Base-by-base conservation (phyloP, 148 eudicot species). In the Simmondsia chinensis region DNA sequence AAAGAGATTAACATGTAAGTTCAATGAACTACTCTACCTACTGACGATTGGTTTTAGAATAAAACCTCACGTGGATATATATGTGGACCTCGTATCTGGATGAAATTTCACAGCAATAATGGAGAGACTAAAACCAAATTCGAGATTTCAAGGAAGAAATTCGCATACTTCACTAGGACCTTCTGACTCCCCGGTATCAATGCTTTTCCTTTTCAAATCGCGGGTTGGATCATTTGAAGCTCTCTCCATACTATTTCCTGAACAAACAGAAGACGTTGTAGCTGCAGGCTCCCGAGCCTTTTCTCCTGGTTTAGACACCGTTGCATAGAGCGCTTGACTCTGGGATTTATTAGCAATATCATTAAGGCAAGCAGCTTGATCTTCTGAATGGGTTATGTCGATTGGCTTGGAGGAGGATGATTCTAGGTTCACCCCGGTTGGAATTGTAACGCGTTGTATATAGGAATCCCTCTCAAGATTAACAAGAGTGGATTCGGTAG, bases 211-310 rank as follows among this genome's bases (percentile, higher is more conserved):
- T 73, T 86, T 93, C 50, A 66, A 52, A 64, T 67, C 54, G 18
- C 40, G 60, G 14, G 65, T 61, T 24, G 57, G 77, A 41, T 73
- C 80, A 65, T 68, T 71, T 17, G 99, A 79, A 48, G 66, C 69
- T 65, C 71, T 69, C 54, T 80, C 99, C 3, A 68, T 74, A 56
- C 94, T 77, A 53, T 73, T 86, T 11, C 83, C 83, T 9, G 99
- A 93, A 56, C 99, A 80, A 9, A 79, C 80, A 54, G 97, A 84
- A 39, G 95, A 81, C 22, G 79, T 32, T 35, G 80, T 71, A 64
- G 72, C 83, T 36, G 56, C 64, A 2, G 72, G 87, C 59, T 73
- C 87, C 32, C 19, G 34, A 35, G 23, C 56, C 48, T 42, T 68
- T 51, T 79, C 79, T 41, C 64, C 66, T 33, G 20, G 56, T 13